Conservation (phyloP, 2,329 filamentous ascomycete species). For the Fusarium sp. region DNA sequence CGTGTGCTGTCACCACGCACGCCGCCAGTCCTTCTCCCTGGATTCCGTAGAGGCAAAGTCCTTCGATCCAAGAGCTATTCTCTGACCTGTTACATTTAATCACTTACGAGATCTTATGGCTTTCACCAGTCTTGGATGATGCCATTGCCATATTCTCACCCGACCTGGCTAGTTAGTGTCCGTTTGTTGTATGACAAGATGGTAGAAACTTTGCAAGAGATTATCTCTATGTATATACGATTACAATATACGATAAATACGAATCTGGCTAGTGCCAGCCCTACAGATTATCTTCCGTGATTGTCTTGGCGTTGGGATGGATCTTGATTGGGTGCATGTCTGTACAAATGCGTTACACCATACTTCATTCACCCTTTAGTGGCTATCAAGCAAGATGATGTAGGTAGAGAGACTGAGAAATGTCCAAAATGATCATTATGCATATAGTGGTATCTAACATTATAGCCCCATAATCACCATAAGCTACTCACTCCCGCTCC, state of each 20-base stretch:
- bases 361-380: neutral
- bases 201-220: neutral
- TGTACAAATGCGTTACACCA: neutral
- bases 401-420: too few species aligned
- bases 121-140: neutral
- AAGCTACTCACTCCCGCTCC: neutral
- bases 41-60: neutral
- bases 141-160: neutral
- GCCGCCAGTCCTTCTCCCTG: neutral
- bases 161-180: neutral
- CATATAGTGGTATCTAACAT: neutral
- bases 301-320: neutral
- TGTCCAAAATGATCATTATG: neutral
- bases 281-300: neutral
- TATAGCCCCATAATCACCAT: neutral
- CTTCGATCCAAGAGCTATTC: rapidly evolving
- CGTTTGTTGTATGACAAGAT: too few species aligned
- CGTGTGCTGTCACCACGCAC: neutral
- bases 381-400: neutral
- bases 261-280: neutral
- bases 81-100: neutral
- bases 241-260: too few species aligned
- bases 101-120: rapidly evolving
- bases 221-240: neutral
- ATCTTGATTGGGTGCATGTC: neutral